Base-by-base conservation (phyloP, 2,329 filamentous ascomycete genomes). In the Penicillium sp. region DNA sequence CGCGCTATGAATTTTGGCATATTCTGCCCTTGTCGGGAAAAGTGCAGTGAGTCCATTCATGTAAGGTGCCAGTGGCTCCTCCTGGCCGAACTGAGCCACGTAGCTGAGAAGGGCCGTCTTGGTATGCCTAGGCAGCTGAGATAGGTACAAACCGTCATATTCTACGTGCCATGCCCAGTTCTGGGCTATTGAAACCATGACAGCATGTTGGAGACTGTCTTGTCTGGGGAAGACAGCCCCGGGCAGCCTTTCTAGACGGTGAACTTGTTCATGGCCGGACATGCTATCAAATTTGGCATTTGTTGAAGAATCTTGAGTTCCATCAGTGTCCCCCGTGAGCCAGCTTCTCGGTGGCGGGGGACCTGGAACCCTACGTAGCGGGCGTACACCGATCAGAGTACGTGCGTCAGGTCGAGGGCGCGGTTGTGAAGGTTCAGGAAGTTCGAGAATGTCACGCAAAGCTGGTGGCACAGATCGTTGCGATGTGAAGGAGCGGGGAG, bases 101-200 rank as follows among this genome's bases (percentile, higher is more conserved):
- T 87, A 88, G 61, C 81, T 84, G 25, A 88, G 67, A 33, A 88
- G 62, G 1, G 78, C 69, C 59, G 81, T 72, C 62, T 85, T 85
- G 6, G 85, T 64, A 42, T 77, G 75, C 16, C 76, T 70, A 0
- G 85, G 83, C 13, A 88, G 64, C 3, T 80, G 74, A 2, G 77
- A 73, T 3, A 88, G 69, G 50, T 82, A 83, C 19, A 81, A 72
- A 54, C 82, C 80, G 63, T 87, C 84, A 61, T 85, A 85, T 51
- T 82, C 78, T 26, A 82, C 69, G 59, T 88, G 79, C 70, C 80
- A 80, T 10, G 77, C 69, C 85, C 85, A 88, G 25, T 85, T 78
- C 25, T 70, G 64, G 2, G 84, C 83, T 64, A 87, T 80, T 0
- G 77, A 75, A 62, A 81, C 84, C 37, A 88, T 67, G 16, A 80